Evolutionary conservation across 768 basidiomycete species (phyloP), one percentile per base, ranked within the genome.

Genomic region (Phanerochaete sordida): DNA sequence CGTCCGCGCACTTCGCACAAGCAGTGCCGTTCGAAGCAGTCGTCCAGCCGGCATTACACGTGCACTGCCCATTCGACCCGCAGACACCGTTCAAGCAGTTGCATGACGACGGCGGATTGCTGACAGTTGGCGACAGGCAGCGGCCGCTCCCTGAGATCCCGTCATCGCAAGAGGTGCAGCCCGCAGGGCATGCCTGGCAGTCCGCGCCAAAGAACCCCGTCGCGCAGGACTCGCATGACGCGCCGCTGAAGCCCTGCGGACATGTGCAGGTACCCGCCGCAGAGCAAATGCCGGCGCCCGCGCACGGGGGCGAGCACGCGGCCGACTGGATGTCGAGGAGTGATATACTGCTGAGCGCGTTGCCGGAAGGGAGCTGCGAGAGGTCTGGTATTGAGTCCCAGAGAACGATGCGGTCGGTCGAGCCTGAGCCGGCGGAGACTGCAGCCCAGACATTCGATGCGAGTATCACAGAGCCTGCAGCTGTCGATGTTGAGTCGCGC

Each of bases 71-170:
- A 58, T 82, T 81, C 0, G 80, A 64, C 1, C 81, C 81, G 71
- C 93, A 96, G 47, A 83, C 72, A 1, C 93, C 93, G 66, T 95
- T 95, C 52, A 87, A 62, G 68, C 93, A 96, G 67, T 92, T 88
- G 73, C 93, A 96, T 1, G 80, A 80, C 35, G 83, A 80, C 2
- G 88, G 83, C 2, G 79, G 75, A 64, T 86, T 83, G 35, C 73
- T 68, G 28, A 83, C 75, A 0, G 73, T 67, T 3, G 82, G 71
- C 11, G 74, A 71, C 58, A 91, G 78, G 70, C 94, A 96, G 45
- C 77, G 77, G 0, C 94, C 94, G 0, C 84, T 80, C 0, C 93
- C 93, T 0, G 85, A 80, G 44, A 90, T 85, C 5, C 93, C 93
- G 19, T 91, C 85, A 63, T 93, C 88, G 69, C 93, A 95, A 2